phyloP scores from a whole-genome alignment of 2,329 filamentous ascomycete species.

The Sarocladium kiliense region DNA sequence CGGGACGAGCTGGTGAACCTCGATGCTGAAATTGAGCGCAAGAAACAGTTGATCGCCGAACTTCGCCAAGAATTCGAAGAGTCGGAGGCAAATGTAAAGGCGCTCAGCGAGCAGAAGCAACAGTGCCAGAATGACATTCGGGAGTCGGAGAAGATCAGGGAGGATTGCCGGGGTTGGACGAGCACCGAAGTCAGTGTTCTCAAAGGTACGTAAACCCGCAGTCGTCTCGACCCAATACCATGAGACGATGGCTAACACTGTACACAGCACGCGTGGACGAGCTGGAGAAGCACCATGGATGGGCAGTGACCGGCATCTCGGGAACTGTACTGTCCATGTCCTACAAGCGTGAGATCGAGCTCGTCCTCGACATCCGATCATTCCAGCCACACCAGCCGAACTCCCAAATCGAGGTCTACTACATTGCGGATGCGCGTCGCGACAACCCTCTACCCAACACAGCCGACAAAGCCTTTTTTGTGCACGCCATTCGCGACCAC shows the following conservation, averaged over 20 bases:
- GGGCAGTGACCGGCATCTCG: constrained; percentile 63
- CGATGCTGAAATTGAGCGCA: constrained; percentile 64
- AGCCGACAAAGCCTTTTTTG: constrained; percentile 68
- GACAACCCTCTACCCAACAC: constrained; percentile 51
- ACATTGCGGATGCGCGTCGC: constrained; percentile 56
- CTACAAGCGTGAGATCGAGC: constrained; percentile 66
- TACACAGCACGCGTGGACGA: constrained; percentile 55
- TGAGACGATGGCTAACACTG: constrained; percentile 28
- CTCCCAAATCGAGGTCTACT: constrained; percentile 62
- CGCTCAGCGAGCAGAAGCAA: constrained; percentile 60
- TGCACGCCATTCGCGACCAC: constrained; percentile 66
- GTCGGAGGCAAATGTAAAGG: constrained; percentile 59
- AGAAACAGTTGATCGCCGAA: constrained; percentile 61
- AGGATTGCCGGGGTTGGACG: constrained; percentile 88
- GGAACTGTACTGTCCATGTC: constrained; percentile 65
- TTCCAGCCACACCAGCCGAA: constrained; percentile 47
- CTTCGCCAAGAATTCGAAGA: constrained; percentile 62
- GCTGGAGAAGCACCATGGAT: constrained; percentile 63
- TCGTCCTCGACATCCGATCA: constrained; percentile 63
- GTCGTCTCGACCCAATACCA: neutral
- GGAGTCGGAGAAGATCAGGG: constrained; percentile 75
- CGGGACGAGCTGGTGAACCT: constrained; percentile 61
- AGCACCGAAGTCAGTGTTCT: constrained; percentile 71
- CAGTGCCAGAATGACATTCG: constrained; percentile 69
- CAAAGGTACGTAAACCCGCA: constrained; percentile 52